Evolutionary conservation across 176 grass and related monocot species (phyloP), one percentile per base, ranked within the genome.

Genomic region (sorghum (Sorghum bicolor)): DNA sequence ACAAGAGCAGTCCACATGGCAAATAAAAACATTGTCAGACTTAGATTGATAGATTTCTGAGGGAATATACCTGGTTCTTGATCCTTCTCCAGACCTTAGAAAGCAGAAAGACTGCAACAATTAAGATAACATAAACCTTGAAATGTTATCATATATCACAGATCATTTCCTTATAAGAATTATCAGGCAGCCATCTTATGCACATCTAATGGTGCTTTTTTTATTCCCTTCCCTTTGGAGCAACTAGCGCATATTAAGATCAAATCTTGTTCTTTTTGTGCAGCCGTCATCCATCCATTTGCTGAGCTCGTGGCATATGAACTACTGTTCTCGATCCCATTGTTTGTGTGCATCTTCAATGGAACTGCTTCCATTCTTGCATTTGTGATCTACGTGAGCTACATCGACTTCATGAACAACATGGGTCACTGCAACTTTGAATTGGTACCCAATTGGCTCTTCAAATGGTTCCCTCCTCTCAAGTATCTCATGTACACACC

Each of bases 401-500:
- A 94, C 79, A 85, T 94, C 26, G 95, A 98, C 63, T 94, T 98
- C 70, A 98, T 98, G 95, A 98, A 98, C 84, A 98, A 98, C 75
- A 89, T 98, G 92, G 90, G 95, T 0, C 95, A 98, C 53, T 94
- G 95, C 85, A 98, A 97, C 75, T 97, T 97, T 48, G 95, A 97
- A 60, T 55, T 91, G 72, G 88, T 97, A 20, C 95, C 95, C 3
- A 93, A 65, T 37, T 91, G 84, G 90, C 66, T 97, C 14, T 94
- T 97, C 67, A 55, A 82, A 55, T 75, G 55, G 81, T 90, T 94
- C 52, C 95, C 92, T 3, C 92, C 90, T 73, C 95, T 97, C 66
- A 97, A 97, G 82, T 94, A 94, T 65, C 92, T 97, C 50, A 94
- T 97, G 95, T 97, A 97, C 61, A 97, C 95, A 4, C 94, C 94